Base-by-base conservation (phyloP, 495 filamentous ascomycete species). In the Penicillium macrosclerotiorum region DNA sequence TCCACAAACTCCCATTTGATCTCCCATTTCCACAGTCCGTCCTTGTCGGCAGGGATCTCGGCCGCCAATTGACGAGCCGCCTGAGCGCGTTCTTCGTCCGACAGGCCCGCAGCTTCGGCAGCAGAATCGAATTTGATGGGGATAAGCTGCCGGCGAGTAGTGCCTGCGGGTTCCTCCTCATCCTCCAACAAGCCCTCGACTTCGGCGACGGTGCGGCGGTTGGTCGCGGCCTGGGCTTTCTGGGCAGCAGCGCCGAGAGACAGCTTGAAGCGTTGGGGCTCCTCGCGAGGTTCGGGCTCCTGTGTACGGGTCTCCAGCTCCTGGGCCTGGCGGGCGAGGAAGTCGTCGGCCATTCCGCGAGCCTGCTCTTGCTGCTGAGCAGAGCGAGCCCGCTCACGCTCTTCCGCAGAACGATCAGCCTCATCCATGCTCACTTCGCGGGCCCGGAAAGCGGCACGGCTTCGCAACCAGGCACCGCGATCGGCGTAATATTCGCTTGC, bases 1-100 rank as follows among this genome's bases (percentile, higher is more conserved):
- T 95, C 90, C 51, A 99, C 81, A 72, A 85, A 92, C 23, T 95
- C 87, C 92, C 91, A 99, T 52, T 91, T 87, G 68, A 99, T 81
- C 23, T 84, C 76, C 89, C 89, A 97, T 5, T 80, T 80, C 88
- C 91, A 99, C 17, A 99, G 74, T 8, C 89, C 92, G 8, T 86
- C 82, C 55, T 86, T 88, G 60, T 90, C 85, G 24, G 80, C 84
- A 0, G 93, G 93, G 54, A 99, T 97, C 59, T 96, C 90, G 34
- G 83, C 79, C 0, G 91, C 93, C 37, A 99, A 68, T 39, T 91
- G 84, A 42, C 83, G 77, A 3, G 86, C 83, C 7, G 86, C 84
- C 57, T 90, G 83, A 20, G 84, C 82, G 13, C 89, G 76, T 56
- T 97, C 92, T 61, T 94, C 89, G 24, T 94, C 86, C 9, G 86